phyloP scores from a whole-genome alignment of 495 filamentous ascomycete genomes.

The Penicillium canariense region DNA sequence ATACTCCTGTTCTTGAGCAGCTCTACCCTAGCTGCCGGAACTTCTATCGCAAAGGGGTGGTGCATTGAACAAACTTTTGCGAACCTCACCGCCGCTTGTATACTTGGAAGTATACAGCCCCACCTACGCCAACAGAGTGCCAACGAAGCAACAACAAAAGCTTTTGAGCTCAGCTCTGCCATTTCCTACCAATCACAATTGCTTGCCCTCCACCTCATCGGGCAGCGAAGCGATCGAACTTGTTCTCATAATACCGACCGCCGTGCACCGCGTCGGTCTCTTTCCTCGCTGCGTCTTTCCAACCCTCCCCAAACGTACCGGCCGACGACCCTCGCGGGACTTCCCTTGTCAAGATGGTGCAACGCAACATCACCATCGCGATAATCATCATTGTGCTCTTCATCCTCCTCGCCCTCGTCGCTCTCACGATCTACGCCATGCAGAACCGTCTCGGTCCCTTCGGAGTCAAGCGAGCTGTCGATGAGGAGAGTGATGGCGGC shows the following conservation, averaged over 20 bases:
- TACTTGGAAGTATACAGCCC: constrained; percentile 2
- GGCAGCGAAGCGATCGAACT: neutral
- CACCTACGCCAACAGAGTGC: neutral
- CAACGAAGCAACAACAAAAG: neutral
- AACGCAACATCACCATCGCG: constrained; percentile 76
- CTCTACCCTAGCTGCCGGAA: neutral
- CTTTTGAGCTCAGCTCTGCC: neutral
- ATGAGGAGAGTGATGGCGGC: constrained; percentile 45
- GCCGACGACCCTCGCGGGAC: neutral
- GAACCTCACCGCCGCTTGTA: neutral
- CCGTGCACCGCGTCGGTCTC: neutral
- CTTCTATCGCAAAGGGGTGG: neutral
- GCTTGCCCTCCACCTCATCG: neutral
- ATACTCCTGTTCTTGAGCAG: constrained; percentile 4
- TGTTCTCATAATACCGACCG: too few species aligned
- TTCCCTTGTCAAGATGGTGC: constrained; percentile 43
- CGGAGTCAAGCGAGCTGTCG: constrained; percentile 29
- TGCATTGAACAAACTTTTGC: neutral
- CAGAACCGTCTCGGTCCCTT: constrained; percentile 46
- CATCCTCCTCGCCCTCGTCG: constrained; percentile 65
- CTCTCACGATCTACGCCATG: constrained; percentile 63
- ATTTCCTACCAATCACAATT: neutral
- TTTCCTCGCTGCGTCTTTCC: too few species aligned
- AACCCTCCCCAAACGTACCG: neutral
- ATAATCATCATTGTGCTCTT: constrained; percentile 82